Conservation (phyloP, 23 red algal genomes). For the Chondrus crispus region DNA sequence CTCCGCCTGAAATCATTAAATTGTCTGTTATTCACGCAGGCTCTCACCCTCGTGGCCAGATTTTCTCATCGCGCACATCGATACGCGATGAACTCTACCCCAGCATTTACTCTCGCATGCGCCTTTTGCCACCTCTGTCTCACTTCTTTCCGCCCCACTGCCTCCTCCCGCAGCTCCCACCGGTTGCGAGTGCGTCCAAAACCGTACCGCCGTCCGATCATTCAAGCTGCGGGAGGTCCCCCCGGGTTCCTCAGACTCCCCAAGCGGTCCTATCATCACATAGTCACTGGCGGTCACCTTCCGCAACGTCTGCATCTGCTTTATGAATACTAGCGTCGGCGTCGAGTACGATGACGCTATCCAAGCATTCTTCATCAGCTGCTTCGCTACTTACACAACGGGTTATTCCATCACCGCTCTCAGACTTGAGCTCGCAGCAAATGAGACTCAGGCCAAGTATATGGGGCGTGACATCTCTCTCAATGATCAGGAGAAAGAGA, state of each 20-base stretch:
- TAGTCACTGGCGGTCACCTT: constrained; percentile 52
- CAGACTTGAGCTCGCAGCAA: constrained; percentile 38
- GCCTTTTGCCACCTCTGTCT: not conserved
- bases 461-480: constrained; percentile 42
- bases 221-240: too few relatives aligned
- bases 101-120: not conserved
- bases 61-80: too few relatives aligned
- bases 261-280: constrained; percentile 35
- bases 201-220: not conserved
- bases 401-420: constrained; percentile 62
- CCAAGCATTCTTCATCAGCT: constrained; percentile 45
- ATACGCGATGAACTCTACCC: not conserved
- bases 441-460: constrained; percentile 21
- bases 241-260: constrained; percentile 15
- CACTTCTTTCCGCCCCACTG: not conserved
- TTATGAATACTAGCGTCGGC: constrained; percentile 55
- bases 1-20: too few relatives aligned
- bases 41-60: too few relatives aligned
- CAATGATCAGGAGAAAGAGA: constrained; percentile 59
- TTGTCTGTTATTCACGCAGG: too few relatives aligned
- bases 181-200: not conserved
- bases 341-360: constrained; percentile 57
- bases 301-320: constrained; percentile 62
- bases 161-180: not conserved
- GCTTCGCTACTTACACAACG: constrained; percentile 46